Percentiles rank a stretch among this genome's conserved stretches.
Evolutionary conservation across 768 basidiomycete species (phyloP).

Genomic region (Trametes punicea): DNA sequence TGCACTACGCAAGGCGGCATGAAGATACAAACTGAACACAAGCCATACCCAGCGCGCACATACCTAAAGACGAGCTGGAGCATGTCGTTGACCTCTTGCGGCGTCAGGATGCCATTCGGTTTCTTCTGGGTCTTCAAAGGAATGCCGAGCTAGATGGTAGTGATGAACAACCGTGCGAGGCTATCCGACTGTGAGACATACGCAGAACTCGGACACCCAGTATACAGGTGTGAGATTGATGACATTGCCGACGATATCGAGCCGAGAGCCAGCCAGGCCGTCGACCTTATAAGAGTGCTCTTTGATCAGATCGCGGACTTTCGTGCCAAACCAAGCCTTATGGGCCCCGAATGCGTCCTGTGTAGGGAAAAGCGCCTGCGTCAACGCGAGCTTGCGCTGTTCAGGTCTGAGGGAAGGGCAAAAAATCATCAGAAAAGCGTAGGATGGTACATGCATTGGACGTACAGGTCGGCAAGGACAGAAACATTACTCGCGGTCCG

Average conservation of each 20-base stretch:
- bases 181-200: slow-evolving; percentile 19
- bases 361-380: slow-evolving; percentile 14
- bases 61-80: slow-evolving; percentile 29
- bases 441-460: background rate
- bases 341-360: slow-evolving; percentile 11
- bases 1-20: background rate
- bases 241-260: slow-evolving; percentile 50
- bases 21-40: background rate
- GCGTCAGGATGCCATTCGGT: slow-evolving; percentile 42
- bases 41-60: no score
- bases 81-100: slow-evolving; percentile 47
- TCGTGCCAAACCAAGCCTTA: slow-evolving; percentile 27
- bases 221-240: slow-evolving; percentile 42
- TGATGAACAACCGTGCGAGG: background rate
- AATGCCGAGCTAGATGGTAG: slow-evolving; percentile 37
- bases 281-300: slow-evolving; percentile 13
- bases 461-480: slow-evolving; percentile 10
- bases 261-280: slow-evolving; percentile 30
- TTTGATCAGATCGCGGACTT: slow-evolving; percentile 27
- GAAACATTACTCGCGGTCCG: slow-evolving; percentile 10
- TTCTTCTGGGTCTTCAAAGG: slow-evolving; percentile 44
- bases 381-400: slow-evolving; percentile 11
- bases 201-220: slow-evolving; percentile 40
- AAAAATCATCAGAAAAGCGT: background rate
- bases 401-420: background rate